Conservation (phyloP, 1,284 basidiomycete species). For the Meira miltonrushii region DNA sequence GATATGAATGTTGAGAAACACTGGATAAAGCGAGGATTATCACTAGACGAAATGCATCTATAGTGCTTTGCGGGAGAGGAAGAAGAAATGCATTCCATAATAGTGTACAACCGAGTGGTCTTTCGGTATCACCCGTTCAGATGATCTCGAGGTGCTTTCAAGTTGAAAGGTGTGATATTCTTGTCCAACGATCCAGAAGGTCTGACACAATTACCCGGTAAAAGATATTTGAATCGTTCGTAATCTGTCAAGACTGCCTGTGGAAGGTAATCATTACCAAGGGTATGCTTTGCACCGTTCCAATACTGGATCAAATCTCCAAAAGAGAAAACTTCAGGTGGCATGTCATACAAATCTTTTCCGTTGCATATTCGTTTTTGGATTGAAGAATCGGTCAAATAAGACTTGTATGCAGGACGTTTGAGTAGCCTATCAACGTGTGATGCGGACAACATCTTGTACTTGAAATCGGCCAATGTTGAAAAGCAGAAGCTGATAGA, state of each 20-base stretch:
- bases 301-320: slow-evolving; percentile 22
- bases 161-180: too few species aligned
- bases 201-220: slow-evolving; percentile 60
- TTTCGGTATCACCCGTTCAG: too few species aligned
- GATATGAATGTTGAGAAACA: background rate
- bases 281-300: slow-evolving; percentile 47
- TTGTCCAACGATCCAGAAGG: background rate
- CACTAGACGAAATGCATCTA: background rate
- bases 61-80: slow-evolving; percentile 9
- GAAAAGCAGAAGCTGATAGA: slow-evolving; percentile 62
- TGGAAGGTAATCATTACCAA: slow-evolving; percentile 60
- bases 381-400: slow-evolving; percentile 60
- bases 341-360: slow-evolving; percentile 60
- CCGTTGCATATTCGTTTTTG: slow-evolving; percentile 63
- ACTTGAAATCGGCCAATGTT: slow-evolving; percentile 60
- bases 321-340: slow-evolving; percentile 63
- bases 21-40: background rate
- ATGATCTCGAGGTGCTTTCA: too few species aligned
- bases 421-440: slow-evolving; percentile 63
- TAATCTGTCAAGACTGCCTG: slow-evolving; percentile 59
- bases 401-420: slow-evolving; percentile 53
- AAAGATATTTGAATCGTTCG: slow-evolving; percentile 59
- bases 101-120: too few species aligned
- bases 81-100: too few species aligned
- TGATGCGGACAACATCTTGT: slow-evolving; percentile 65